phyloP scores from a whole-genome alignment of 2,329 filamentous ascomycete genomes.

The Fusarium incarnatum region DNA sequence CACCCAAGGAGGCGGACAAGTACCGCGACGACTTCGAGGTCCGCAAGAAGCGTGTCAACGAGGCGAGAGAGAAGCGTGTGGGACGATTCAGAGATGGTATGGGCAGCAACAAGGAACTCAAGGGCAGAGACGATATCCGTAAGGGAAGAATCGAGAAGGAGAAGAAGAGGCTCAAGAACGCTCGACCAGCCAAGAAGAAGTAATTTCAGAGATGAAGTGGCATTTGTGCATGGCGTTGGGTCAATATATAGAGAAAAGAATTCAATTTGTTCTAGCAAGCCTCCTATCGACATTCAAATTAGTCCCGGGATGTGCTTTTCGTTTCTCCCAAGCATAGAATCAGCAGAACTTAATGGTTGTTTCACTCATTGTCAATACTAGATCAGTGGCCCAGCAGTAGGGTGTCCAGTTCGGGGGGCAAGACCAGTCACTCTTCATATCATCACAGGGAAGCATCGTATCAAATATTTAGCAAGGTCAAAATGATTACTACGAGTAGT shows the following conservation, averaged over 20 bases:
- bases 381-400: neutral
- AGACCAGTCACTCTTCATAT: neutral
- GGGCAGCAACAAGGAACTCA: conserved; percentile 82
- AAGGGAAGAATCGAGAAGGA: conserved; percentile 84
- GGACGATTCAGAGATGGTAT: conserved; percentile 78
- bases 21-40: conserved; percentile 90
- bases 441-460: neutral
- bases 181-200: conserved; percentile 75
- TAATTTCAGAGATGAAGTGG: conserved; percentile 22
- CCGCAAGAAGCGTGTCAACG: conserved; percentile 88
- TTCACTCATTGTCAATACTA: neutral
- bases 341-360: neutral
- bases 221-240: conserved; percentile 33
- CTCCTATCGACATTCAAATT: neutral
- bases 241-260: conserved; percentile 32
- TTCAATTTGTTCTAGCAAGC: neutral
- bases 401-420: neutral
- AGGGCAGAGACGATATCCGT: conserved; percentile 83
- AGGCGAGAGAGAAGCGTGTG: conserved; percentile 85
- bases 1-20: conserved; percentile 94
- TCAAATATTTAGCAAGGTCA: neutral
- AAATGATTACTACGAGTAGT: conserved; percentile 29
- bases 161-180: conserved; percentile 86
- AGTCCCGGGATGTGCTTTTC: neutral
- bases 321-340: neutral